Evolutionary conservation across 306 rosid genomes (phyloP).

Genomic region (Lathyrus tuberosus): DNA sequence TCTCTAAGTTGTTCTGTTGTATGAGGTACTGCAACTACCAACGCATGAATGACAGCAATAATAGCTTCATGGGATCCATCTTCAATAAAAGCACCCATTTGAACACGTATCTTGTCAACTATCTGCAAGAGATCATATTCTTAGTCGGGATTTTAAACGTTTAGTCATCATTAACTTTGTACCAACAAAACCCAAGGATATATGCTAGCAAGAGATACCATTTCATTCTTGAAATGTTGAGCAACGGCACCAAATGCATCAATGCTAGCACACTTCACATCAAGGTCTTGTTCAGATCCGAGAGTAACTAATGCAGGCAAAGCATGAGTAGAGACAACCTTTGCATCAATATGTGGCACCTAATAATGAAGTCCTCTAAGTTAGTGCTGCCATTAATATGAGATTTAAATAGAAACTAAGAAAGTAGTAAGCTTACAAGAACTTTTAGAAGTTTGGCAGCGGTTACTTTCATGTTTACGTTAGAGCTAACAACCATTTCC

Average conservation of each 20-base stretch:
- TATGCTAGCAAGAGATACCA: slow-evolving; percentile 52
- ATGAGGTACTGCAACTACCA: slow-evolving; percentile 86
- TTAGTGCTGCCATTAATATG: slow-evolving; percentile 31
- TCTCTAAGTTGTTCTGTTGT: slow-evolving; percentile 84
- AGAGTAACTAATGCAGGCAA: slow-evolving; percentile 88
- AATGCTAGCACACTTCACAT: slow-evolving; percentile 86
- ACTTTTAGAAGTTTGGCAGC: slow-evolving; percentile 77
- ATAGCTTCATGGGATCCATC: slow-evolving; percentile 98
- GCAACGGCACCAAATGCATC: slow-evolving; percentile 89
- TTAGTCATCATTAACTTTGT: slow-evolving; percentile 25
- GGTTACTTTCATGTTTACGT: slow-evolving; percentile 60
- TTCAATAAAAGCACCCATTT: slow-evolving; percentile 98
- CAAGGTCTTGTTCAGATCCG: slow-evolving; percentile 79
- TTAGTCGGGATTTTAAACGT: slow-evolving; percentile 34
- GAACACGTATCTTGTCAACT: slow-evolving; percentile 94
- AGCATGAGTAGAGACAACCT: slow-evolving; percentile 73
- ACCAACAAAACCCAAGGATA: slow-evolving; percentile 30
- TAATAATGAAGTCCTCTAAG: slow-evolving; percentile 42
- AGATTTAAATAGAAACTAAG: slow-evolving; percentile 37
- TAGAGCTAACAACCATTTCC: slow-evolving; percentile 92
- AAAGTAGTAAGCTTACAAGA: slow-evolving; percentile 57
- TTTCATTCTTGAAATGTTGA: slow-evolving; percentile 78
- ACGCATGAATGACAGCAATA: slow-evolving; percentile 80
- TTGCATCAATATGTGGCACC: slow-evolving; percentile 82
- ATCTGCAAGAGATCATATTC: slow-evolving; percentile 51